Base-by-base conservation (phyloP, 31 red algal genomes). In the Bonnemaisonia californica region DNA sequence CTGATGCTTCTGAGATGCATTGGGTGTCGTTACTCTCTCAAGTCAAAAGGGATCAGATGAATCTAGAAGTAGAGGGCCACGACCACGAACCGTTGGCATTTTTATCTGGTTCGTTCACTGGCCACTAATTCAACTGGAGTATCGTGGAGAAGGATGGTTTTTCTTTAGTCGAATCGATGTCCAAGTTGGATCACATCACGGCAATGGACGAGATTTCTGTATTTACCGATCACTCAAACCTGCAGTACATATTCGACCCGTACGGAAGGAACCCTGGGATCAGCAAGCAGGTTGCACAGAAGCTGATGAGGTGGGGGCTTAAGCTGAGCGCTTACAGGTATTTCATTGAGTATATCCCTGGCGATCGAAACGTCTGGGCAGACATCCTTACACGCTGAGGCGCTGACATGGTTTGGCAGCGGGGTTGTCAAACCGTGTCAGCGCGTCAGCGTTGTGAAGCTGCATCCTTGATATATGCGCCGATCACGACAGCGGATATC, bases 171-270 rank as follows among this genome's bases (percentile, higher is more conserved):
- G 23, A 42, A 23, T 1, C 55, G 31, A 31, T 67, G 62, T 19
- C 21, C 18, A 2, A 32, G 7, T 9, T 36, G 3, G 62, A 67
- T 28, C 27, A 67, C 62, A 36, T 36, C 27, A 67, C 62, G 2
- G 21, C 62, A 3, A 36, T 4, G 30, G 62, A 9, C 3, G 62
- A 67, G 22, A 67, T 51, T 11, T 51, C 45, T 11, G 16, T 51
- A 51, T 63, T 63, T 63, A 63, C 59, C 59, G 59, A 63, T 23
- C 59, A 63, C n/a, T 63, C 29, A 8, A 63, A 63, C n/a, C 29
- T 63, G 59, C n/a, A 63, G 24, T 78, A 78, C 51, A 24, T 78
- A 9, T 78, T 60, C 22, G 56, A 78, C 54, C 74, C 74, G 31
- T 7, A 36, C n/a, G 74, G 74, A 31, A 21, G 56, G 2, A 78